Evolutionary conservation across 176 grass and related monocot genomes (phyloP).

Genomic region (Lolium perenne): DNA sequence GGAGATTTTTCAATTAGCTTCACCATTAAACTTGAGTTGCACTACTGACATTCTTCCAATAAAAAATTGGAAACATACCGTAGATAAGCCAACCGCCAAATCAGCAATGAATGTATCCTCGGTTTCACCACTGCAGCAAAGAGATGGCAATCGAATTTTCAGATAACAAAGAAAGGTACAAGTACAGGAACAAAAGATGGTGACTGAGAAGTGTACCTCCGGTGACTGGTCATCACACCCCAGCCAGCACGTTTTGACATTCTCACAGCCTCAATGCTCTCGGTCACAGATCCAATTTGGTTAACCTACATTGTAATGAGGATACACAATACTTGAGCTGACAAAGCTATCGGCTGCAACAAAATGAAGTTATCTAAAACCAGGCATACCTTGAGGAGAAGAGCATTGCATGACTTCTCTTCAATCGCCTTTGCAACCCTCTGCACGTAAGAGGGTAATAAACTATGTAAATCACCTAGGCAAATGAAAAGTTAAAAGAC

Average conservation of each 20-base stretch:
- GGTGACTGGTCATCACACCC: conserved; percentile 94
- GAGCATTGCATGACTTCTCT: conserved; percentile 96
- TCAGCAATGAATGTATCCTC: conserved; percentile 97
- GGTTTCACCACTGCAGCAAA: conserved; percentile 70
- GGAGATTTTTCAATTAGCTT: conserved; percentile 6
- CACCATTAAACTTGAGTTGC: not conserved
- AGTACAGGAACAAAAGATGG: not conserved
- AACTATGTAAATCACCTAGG: not conserved
- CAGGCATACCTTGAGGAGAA: conserved; percentile 72
- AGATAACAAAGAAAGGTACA: not conserved
- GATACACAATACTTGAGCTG: not conserved
- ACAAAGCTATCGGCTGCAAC: not conserved
- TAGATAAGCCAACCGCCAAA: conserved; percentile 80
- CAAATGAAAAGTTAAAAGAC: not conserved
- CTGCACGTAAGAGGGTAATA: conserved; percentile 40
- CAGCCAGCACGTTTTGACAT: conserved; percentile 87
- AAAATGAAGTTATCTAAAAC: not conserved
- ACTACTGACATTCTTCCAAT: not conserved
- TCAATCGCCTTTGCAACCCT: conserved; percentile 87
- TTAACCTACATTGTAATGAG: conserved; percentile 60
- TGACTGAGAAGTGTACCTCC: conserved; percentile 53
- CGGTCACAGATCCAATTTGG: conserved; percentile 90
- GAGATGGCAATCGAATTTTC: conserved; percentile 6
- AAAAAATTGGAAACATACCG: conserved; percentile 43
- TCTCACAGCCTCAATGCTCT: conserved; percentile 90